Conservation (phyloP, 1,284 basidiomycete species). For the Ustilago cynodontis region DNA sequence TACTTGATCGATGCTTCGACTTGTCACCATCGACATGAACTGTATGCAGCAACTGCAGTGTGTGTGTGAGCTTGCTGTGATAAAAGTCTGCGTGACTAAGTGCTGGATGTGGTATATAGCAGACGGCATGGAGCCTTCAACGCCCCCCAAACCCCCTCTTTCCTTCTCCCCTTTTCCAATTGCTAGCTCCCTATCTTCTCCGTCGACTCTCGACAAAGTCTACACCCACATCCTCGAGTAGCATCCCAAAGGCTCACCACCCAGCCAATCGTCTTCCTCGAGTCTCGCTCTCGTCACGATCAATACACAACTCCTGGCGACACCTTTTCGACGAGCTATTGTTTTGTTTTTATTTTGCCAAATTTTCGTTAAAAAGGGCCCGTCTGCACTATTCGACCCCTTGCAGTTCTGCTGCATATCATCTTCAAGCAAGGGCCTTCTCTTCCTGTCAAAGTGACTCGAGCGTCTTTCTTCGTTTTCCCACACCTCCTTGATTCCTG, state of each 20-base stretch:
- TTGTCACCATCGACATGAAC: too few species aligned
- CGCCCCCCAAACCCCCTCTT: neutral
- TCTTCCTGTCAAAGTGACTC: neutral
- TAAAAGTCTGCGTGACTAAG: too few species aligned
- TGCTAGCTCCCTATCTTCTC: neutral
- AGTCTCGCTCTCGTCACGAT: neutral
- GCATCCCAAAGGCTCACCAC: too few species aligned
- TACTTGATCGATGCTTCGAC: neutral
- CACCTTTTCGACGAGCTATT: too few species aligned
- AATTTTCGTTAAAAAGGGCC: conserved; percentile 5
- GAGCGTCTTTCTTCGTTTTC: conserved; percentile 3
- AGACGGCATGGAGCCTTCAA: neutral
- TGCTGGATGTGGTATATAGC: neutral
- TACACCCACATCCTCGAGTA: too few species aligned
- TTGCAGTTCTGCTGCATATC: conserved; percentile 28
- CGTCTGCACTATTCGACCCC: conserved; percentile 42
- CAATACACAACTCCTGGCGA: neutral
- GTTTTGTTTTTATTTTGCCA: too few species aligned
- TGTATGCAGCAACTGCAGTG: too few species aligned
- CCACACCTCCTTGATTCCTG: conserved; percentile 8
- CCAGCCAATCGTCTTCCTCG: too few species aligned
- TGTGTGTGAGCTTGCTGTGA: too few species aligned
- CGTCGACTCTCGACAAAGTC: neutral
- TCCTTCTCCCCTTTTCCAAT: neutral
- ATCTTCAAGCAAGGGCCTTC: neutral